These are phyloP conservation scores for Thielaviopsis cerberus DNA, from an alignment of 2,329 filamentous ascomycete species.

Conservation along the genomic window DNA sequence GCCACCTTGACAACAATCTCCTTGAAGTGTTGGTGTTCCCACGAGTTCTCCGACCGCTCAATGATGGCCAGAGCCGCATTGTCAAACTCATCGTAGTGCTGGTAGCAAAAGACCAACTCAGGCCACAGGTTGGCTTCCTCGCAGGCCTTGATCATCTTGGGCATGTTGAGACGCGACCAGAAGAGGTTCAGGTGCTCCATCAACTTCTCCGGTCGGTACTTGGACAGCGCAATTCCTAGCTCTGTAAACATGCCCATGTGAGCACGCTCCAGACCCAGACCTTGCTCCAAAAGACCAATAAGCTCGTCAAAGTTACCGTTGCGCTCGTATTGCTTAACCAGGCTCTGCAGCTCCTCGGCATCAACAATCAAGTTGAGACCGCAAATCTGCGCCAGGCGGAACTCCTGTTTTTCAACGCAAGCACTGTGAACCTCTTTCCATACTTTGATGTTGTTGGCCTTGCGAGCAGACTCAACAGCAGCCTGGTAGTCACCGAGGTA, in stretches of 20 bases:
- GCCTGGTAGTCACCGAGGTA: conserved; percentile 93
- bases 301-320: conserved; percentile 98
- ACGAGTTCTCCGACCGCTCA: conserved; percentile 89
- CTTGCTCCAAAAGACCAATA: conserved; percentile 82
- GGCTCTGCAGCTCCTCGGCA: conserved; percentile 78
- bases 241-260: conserved; percentile 98
- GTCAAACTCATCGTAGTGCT: conserved; percentile 95
- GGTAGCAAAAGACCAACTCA: conserved; percentile 92
- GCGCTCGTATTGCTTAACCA: conserved; percentile 90
- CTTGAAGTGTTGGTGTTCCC: conserved; percentile 99
- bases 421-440: conserved; percentile 98
- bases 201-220: conserved; percentile 83
- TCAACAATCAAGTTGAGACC: conserved; percentile 96
- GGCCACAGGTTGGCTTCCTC: conserved; percentile 95
- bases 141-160: conserved; percentile 83
- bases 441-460: conserved; percentile 97
- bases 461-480: conserved; percentile 90
- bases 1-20: conserved; percentile 95
- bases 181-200: conserved; percentile 99
- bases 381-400: conserved; percentile 94
- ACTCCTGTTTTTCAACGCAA: conserved; percentile 94
- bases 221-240: conserved; percentile 76
- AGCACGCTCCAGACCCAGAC: conserved; percentile 74
- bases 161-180: conserved; percentile 95
- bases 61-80: conserved; percentile 95